Evolutionary conservation across 345 rosid genomes (phyloP), one percentile per base, ranked within the genome.

Genomic region (Heritiera fomes): DNA sequence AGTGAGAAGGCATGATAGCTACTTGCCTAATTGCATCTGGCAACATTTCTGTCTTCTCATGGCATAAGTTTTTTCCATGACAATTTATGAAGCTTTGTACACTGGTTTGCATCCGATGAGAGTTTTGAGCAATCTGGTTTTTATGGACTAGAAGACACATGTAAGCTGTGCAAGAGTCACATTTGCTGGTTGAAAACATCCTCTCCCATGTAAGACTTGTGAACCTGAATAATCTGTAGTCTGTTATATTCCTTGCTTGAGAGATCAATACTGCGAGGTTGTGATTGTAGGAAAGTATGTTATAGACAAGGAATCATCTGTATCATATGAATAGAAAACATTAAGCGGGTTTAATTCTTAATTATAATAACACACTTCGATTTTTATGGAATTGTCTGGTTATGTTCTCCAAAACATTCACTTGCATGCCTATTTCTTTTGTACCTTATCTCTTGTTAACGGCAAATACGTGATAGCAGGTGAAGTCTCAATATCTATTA

Each of bases 161-260:
- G 23, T 71, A 8, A 50, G 75, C 60, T 72, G 47, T 2, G 9
- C 62, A 17, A 47, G 61, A 49, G 28, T 34, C 32, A 52, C 9
- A 9, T 52, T 40, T 53, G 47, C 49, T 0, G 28, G 45, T 34
- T 1, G 3, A 55, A 38, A 55, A 9, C 47, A 17, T 10, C 9
- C 17, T 73, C 32, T 9, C 34, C 76, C 63, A 34, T 52, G 30
- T 72, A 72, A 53, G 47, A 72, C 53, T 56, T 71, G 2, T 15
- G 40, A 32, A 32, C 40, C 17, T 61, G 18, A 61, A 62, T 32
- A 11, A 53, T 38, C 63, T 72, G 75, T 72, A 32, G 8, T 15
- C 40, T 52, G 15, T 30, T 50, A 15, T 71, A 43, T 2, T 52
- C 17, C 61, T 52, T 53, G 13, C 47, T 17, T 34, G 75, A 30